Evolutionary conservation across 352 stramenopile genomes (phyloP).

Genomic region (Phytophthora lateralis): DNA sequence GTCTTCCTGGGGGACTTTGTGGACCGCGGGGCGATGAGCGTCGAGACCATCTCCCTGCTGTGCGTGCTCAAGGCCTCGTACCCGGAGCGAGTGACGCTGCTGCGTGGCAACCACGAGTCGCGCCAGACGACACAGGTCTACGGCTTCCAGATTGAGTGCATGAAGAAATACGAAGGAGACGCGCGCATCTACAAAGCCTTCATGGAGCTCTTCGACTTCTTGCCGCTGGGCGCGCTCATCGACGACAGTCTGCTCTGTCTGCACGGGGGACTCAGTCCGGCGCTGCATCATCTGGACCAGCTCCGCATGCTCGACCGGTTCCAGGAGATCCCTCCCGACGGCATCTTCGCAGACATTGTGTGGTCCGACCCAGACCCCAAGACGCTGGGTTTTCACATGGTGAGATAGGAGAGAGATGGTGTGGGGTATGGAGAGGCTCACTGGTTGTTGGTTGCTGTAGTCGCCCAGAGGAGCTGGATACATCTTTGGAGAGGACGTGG

Average conservation of each 20-base stretch:
- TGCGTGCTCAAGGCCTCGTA: conserved; percentile 90
- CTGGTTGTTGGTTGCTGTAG: conserved; percentile 34
- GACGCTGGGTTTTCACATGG: conserved; percentile 85
- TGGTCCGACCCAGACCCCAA: conserved; percentile 87
- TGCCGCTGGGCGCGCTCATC: conserved; percentile 69
- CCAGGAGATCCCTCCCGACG: conserved; percentile 80
- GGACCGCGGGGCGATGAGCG: conserved; percentile 94
- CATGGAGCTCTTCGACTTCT: conserved; percentile 81
- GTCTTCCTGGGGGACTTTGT: conserved; percentile 99
- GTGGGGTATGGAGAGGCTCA: conserved; percentile 44
- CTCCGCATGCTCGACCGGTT: conserved; percentile 88
- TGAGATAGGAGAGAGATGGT: conserved; percentile 31
- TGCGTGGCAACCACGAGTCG: conserved; percentile 96
- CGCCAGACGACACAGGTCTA: conserved; percentile 84
- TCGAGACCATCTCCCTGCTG: conserved; percentile 94
- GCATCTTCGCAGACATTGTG: conserved; percentile 82
- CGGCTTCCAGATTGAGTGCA: conserved; percentile 85
- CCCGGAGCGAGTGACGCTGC: conserved; percentile 91
- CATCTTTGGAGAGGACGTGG: conserved; percentile 88
- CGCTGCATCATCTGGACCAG: conserved; percentile 91
- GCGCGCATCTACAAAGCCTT: conserved; percentile 77
- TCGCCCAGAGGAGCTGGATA: conserved; percentile 83
- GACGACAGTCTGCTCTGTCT: conserved; percentile 71
- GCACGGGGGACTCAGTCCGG: conserved; percentile 69
- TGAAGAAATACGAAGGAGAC: conserved; percentile 87